These are phyloP conservation scores for Hyphodiscus sp. DNA, from an alignment of 2,329 filamentous ascomycete species.

Conservation along the genomic window DNA sequence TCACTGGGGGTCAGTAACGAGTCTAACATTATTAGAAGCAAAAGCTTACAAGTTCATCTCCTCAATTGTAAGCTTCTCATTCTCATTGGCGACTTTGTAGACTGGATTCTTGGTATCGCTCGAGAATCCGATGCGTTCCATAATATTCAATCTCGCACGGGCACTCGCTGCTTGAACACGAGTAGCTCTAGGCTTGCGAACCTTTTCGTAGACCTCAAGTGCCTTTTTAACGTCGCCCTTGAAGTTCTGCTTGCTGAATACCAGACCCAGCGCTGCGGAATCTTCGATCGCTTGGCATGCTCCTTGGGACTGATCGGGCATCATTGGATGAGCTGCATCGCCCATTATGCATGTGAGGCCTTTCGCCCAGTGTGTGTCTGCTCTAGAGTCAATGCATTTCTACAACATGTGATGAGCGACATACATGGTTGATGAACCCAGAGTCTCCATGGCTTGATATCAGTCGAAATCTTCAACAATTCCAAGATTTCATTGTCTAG, in stretches of 20 bases:
- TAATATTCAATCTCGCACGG: conserved; percentile 54
- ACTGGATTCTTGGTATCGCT: conserved; percentile 47
- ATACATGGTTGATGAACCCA: conserved; percentile 44
- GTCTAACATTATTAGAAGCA: conserved; percentile 13
- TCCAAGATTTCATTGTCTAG: conserved; percentile 50
- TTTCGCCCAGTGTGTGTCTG: conserved; percentile 52
- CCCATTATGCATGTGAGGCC: conserved; percentile 51
- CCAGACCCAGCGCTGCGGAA: conserved; percentile 32
- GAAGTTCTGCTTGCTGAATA: conserved; percentile 34
- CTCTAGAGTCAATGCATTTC: conserved; percentile 29
- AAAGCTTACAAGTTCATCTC: conserved; percentile 54
- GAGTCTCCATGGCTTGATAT: conserved; percentile 61
- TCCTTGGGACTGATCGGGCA: conserved; percentile 62
- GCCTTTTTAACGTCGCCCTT: conserved; percentile 41
- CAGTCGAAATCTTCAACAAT: conserved; percentile 53
- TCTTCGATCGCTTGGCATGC: conserved; percentile 37
- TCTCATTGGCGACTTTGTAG: conserved; percentile 56
- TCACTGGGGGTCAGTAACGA: too few species aligned
- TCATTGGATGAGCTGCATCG: conserved; percentile 63
- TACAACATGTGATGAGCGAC: not conserved
- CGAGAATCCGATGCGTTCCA: conserved; percentile 59
- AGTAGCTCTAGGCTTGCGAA: conserved; percentile 48
- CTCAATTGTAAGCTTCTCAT: conserved; percentile 56
- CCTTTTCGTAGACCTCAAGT: conserved; percentile 44
- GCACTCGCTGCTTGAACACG: conserved; percentile 51